Conservation (phyloP, 1,284 basidiomycete species). For the Phellopilus nigrolimitatus region DNA sequence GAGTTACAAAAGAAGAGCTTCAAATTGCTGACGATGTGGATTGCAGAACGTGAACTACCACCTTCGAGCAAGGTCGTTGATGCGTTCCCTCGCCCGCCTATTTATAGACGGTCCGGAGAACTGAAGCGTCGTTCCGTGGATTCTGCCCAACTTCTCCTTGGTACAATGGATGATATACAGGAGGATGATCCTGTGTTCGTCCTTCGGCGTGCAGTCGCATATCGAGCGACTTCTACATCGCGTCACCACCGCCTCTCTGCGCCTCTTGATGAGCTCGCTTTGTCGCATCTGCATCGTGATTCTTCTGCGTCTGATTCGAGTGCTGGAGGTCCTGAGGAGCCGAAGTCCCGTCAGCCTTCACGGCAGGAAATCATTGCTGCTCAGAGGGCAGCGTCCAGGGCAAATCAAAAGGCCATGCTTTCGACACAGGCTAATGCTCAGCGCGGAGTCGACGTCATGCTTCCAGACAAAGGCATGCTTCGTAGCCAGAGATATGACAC, state of each 20-base stretch:
- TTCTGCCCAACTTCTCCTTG: conserved; percentile 62
- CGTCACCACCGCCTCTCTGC: conserved; percentile 57
- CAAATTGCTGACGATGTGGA: no score
- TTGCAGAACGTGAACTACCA: conserved; percentile 66
- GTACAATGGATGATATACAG: conserved; percentile 69
- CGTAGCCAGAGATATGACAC: conserved; percentile 73
- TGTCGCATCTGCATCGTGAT: conserved; percentile 66
- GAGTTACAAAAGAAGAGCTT: conserved; percentile 11
- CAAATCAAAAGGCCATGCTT: conserved; percentile 82
- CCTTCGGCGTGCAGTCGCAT: conserved; percentile 72
- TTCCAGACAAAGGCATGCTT: conserved; percentile 81
- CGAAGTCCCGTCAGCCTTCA: conserved; percentile 48
- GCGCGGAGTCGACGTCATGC: conserved; percentile 81
- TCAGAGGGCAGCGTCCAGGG: conserved; percentile 78
- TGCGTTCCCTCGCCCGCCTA: conserved; percentile 74
- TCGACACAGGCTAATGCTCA: conserved; percentile 80
- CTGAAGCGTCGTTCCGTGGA: conserved; percentile 87
- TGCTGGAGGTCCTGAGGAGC: conserved; percentile 32
- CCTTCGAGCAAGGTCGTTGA: conserved; percentile 82
- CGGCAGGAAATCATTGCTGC: conserved; percentile 90
- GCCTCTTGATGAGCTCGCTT: conserved; percentile 71
- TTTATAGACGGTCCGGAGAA: conserved; percentile 56
- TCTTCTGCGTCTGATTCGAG: conserved; percentile 44
- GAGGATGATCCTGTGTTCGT: conserved; percentile 86
- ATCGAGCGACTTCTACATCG: conserved; percentile 56